A percentile compares a stretch with the other conserved stretches of the same genome.
Conservation (phyloP, 306 rosid species). For the Cercis canadensis region DNA sequence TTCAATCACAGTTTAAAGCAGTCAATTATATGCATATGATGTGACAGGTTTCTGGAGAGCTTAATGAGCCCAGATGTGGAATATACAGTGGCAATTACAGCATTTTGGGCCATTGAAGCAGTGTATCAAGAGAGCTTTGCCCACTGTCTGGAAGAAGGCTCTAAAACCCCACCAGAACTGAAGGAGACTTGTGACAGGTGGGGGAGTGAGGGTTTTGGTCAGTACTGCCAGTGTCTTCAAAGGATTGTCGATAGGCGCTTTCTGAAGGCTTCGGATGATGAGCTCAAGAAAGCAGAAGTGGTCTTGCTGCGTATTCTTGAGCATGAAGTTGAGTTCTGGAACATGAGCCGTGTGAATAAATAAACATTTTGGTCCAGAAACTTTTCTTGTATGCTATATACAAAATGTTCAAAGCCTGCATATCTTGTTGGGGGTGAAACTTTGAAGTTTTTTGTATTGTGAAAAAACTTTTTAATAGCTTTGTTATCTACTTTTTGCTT, state of each 20-base stretch:
- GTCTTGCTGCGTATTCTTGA: constrained; percentile 59
- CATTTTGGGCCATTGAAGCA: constrained; percentile 79
- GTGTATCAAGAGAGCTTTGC: constrained; percentile 94
- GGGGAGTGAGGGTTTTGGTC: constrained; percentile 78
- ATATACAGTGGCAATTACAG: constrained; percentile 67
- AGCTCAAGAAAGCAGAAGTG: constrained; percentile 57
- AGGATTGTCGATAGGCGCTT: constrained; percentile 54
- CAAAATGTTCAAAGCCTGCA: background rate
- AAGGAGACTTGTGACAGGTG: constrained; percentile 76
- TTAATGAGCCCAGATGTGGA: constrained; percentile 63
- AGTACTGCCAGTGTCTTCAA: constrained; percentile 63
- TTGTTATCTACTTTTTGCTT: no score
- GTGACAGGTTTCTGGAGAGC: constrained; percentile 73
- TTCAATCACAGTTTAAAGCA: background rate
- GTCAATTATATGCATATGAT: constrained; percentile 19
- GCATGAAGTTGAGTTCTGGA: constrained; percentile 83
- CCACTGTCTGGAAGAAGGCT: constrained; percentile 66
- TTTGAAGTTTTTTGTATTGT: no score
- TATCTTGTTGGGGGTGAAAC: background rate
- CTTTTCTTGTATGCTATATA: background rate
- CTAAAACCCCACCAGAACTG: constrained; percentile 64
- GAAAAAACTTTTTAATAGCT: no score
- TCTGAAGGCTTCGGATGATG: constrained; percentile 53
- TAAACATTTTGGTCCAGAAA: constrained; percentile 22
- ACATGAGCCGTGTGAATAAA: constrained; percentile 58